Evolutionary conservation across 495 filamentous ascomycete species (phyloP), one percentile per base, ranked within the genome.

Genomic region (Hypoxylon subgilvum): DNA sequence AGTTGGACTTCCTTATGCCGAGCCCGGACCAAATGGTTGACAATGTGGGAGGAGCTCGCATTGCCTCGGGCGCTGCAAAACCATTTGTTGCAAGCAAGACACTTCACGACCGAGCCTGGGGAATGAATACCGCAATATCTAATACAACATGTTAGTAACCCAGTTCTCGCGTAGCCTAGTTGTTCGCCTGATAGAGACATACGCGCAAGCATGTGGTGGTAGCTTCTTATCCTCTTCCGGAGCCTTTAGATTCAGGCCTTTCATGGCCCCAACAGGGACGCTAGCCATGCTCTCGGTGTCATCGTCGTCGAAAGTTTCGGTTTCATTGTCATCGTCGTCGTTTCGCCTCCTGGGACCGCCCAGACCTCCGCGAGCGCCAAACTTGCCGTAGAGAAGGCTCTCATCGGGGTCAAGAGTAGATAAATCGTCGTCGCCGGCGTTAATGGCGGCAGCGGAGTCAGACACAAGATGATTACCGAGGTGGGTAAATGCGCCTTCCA

Each of bases 81-180:
- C 94, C 94, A 99, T 69, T 99, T 99, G 77, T 83, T 91, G 75
- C 94, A 99, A 42, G 87, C 81, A 45, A 99, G 81, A 69, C 94
- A 99, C 74, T 96, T 97, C 47, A 97, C 94, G 46, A 97, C 95
- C 60, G 91, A 92, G 68, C 88, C 87, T 8, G 93, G 85, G 56
- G 94, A 95, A 73, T 99, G 94, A 57, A 99, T 99, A 48, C 94
- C 94, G 68, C 94, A 99, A 72, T 99, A 98, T 42, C 91, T 96
- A 63, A 13, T 38, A 10, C 6, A 14, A 47, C 21, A 63, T 17
- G 17, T 61, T 58, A 57, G 40, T 28, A 36, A 47, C 23, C 14
- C 14, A 36, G 43, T 65, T 8, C 55, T 64, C 47, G 50, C 30
- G 36, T 28, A 16, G 1, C 22, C 23, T 19, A 3, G 6, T 43